Base-by-base conservation (phyloP, 345 rosid genomes). In the Aethionema arabicum region DNA sequence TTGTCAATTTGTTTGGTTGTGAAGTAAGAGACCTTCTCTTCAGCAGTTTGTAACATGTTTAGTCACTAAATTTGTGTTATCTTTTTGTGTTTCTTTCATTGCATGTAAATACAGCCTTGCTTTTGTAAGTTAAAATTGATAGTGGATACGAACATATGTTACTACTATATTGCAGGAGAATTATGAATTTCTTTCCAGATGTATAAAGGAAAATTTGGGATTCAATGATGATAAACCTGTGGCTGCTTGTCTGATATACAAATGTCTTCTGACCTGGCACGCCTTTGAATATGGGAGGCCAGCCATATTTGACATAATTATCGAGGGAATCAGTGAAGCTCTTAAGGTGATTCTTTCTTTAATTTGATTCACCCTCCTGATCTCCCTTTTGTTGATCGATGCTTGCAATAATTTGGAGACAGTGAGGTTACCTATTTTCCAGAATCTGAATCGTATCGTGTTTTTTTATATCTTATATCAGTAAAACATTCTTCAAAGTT, bases 281-380 rank as follows among this genome's bases (percentile, higher is more conserved):
- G 85, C 95, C 76, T 90, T 85, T 71, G 97, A 93, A 72, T 85
- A 96, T 45, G 99, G 90, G 77, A 75, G 95, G 68, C 85, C 95
- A 7, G 75, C 86, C 49, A 85, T 93, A 59, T 93, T 93, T 82
- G 96, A 90, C 70, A 78, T 77, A 68, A 80, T 90, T 40, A 87
- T 93, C 68, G 99, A 85, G 73, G 91, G 96, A 67, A 80, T 90
- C 61, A 90, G 90, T 73, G 90, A 82, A 64, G 85, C 79, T 63
- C 78, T 89, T 59, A 89, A 89, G 97, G 97, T 87, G 32, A 54
- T 42, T 36, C 46, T 47, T 53, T 56, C 36, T 56, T 55, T 52
- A 45, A 57, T 47, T 37, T 32, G 36, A 12, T 11, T 73, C 63
- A 44, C 27, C 15, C 65, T 57, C 11, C 52, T 16, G 38, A 38